Percentiles rank a stretch among this genome's conserved stretches.
These are phyloP conservation scores for Xylaria intraflava DNA, from an alignment of 495 filamentous ascomycete genomes.

Conservation along the genomic window DNA sequence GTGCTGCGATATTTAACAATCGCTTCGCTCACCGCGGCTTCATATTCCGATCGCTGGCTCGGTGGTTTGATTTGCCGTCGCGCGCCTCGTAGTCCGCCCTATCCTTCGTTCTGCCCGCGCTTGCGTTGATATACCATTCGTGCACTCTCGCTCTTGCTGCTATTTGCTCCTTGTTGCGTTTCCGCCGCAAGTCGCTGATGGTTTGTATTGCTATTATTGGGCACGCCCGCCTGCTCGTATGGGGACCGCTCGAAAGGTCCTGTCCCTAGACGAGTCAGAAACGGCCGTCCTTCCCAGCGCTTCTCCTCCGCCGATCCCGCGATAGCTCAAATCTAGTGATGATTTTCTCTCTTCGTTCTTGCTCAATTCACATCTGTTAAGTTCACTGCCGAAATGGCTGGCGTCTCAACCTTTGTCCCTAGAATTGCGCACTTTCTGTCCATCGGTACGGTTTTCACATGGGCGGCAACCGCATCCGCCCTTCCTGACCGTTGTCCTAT, in stretches of 20 bases:
- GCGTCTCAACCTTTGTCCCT: neutral
- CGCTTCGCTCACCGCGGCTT: no score
- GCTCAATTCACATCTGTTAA: neutral
- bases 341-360: neutral
- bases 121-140: no score
- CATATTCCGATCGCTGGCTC: no score
- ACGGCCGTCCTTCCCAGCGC: neutral
- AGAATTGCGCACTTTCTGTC: neutral
- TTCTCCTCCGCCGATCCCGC: neutral
- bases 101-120: no score
- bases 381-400: neutral
- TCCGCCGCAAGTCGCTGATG: neutral
- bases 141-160: neutral
- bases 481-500: conserved; percentile 17
- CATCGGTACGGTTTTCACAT: neutral
- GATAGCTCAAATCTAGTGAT: neutral
- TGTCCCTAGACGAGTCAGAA: neutral
- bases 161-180: neutral
- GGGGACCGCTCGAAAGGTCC: neutral
- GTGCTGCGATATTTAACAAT: no score
- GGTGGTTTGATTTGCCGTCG: no score
- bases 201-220: neutral
- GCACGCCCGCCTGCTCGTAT: neutral
- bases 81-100: no score
- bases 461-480: neutral